Percentiles rank a stretch among this genome's conserved stretches.
Evolutionary conservation across 2,329 filamentous ascomycete species (phyloP).

Genomic region (Fragosphaeria purpurea): DNA sequence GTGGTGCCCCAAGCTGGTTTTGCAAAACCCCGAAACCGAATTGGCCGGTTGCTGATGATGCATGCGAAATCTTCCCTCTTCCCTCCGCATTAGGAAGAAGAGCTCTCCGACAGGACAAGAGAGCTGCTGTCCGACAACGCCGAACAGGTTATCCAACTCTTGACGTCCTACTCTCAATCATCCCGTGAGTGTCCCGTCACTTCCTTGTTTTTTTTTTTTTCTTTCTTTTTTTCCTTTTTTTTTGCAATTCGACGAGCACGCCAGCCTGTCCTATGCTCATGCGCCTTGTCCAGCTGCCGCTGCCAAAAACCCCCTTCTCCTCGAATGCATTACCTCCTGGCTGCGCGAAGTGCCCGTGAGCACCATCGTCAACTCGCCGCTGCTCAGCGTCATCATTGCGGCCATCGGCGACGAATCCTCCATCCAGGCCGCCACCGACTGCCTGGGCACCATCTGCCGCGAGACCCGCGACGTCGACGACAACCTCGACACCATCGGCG

Average conservation of each 20-base stretch:
- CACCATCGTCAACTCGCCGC: slow-evolving; percentile 73
- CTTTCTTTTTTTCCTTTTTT: background rate
- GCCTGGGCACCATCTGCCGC: slow-evolving; percentile 79
- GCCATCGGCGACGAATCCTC: slow-evolving; percentile 67
- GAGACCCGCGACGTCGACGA: slow-evolving; percentile 94
- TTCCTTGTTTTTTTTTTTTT: background rate
- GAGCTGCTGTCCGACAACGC: slow-evolving; percentile 89
- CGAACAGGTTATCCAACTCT: slow-evolving; percentile 71
- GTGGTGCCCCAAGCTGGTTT: too few species aligned
- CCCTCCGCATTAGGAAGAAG: slow-evolving; percentile 68
- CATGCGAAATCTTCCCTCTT: background rate
- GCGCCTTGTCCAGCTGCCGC: slow-evolving; percentile 30
- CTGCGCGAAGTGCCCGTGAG: slow-evolving; percentile 80
- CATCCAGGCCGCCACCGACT: slow-evolving; percentile 83
- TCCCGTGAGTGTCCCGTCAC: slow-evolving; percentile 55
- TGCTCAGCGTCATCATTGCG: slow-evolving; percentile 71
- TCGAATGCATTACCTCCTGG: slow-evolving; percentile 97
- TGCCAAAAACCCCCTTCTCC: slow-evolving; percentile 75
- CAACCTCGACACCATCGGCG: slow-evolving; percentile 68
- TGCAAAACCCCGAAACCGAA: too few species aligned
- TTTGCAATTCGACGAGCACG: background rate
- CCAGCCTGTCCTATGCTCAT: background rate
- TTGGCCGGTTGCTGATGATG: too few species aligned
- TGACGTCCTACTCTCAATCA: slow-evolving; percentile 85
- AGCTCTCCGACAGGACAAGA: slow-evolving; percentile 72